Evolutionary conservation across 495 filamentous ascomycete genomes (phyloP).

Genomic region (Aspergillus nanangensis): DNA sequence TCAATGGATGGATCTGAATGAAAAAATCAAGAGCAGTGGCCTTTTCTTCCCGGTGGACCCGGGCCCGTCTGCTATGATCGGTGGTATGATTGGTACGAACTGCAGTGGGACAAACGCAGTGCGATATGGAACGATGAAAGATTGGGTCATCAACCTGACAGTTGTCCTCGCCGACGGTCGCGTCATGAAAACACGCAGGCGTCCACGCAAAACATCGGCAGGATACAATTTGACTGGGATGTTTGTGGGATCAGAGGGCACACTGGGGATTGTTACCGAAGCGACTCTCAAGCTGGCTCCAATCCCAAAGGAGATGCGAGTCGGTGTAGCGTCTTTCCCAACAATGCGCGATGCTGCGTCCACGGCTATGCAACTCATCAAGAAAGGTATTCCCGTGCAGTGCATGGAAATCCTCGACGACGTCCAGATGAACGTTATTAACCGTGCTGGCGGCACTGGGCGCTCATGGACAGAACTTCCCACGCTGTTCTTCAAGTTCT

Average conservation of each 20-base stretch:
- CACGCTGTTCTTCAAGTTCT: conserved; percentile 94
- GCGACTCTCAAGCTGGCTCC: conserved; percentile 78
- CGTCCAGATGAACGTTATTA: conserved; percentile 91
- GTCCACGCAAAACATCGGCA: conserved; percentile 68
- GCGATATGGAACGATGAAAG: conserved; percentile 92
- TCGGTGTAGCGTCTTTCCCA: conserved; percentile 79
- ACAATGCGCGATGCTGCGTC: conserved; percentile 75
- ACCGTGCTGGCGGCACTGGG: conserved; percentile 67
- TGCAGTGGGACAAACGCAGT: conserved; percentile 94
- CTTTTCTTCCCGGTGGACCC: conserved; percentile 91
- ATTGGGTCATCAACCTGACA: conserved; percentile 89
- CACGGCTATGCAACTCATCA: conserved; percentile 74
- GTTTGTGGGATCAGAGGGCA: conserved; percentile 91
- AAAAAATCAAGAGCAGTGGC: conserved; percentile 65
- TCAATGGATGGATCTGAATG: conserved; percentile 87
- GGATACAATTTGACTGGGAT: conserved; percentile 84
- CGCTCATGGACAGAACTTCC: conserved; percentile 73
- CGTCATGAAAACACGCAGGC: conserved; percentile 72
- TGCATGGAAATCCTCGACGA: conserved; percentile 93
- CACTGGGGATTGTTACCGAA: conserved; percentile 84
- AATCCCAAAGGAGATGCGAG: conserved; percentile 71
- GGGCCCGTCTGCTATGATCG: conserved; percentile 70
- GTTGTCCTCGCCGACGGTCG: conserved; percentile 91
- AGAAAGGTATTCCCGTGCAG: conserved; percentile 75
- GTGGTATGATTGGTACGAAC: conserved; percentile 93